Base-by-base conservation (phyloP, 75 land plant species). In the Cunninghamia lanceolata region DNA sequence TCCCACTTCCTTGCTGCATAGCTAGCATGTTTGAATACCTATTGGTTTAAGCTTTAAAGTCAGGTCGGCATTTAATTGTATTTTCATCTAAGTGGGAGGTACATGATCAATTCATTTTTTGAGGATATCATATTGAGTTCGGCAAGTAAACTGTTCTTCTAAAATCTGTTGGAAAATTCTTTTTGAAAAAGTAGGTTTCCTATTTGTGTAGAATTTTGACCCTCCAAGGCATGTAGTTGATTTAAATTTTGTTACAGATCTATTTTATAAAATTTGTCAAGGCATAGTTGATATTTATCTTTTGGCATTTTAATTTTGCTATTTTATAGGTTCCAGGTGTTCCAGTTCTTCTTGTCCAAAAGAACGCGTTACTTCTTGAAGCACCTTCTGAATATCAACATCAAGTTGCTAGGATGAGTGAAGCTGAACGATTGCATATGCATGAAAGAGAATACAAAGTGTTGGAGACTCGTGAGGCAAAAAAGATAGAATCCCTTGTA, bases 311-410 rank as follows among this genome's bases (percentile, higher is more conserved):
- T 14, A 25, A 34, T 82, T 42, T 63, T 56, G 53, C 54, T 35
- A 82, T 53, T 56, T 40, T 56, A 40, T 87, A 95, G 97, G 87
- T 94, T 82, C 97, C 93, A 56, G 96, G 96, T 73, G 95, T 99
- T 80, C 97, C 97, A 63, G 21, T 94, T 9, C 90, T 98, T 50
- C 95, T 88, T 90, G 95, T 90, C 66, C 87, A 91, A 66, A 89
- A 92, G 66, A 96, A 94, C 35, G 90, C 91, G 15, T 86, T 98
- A 83, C 87, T 94, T 80, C 79, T 98, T 85, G 99, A 96, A 80
- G 89, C 89, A 79, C 99, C 99, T 53, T 96, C 99, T 16, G 84
- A 84, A 66, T 71, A 76, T 19, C 97, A 98, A 73, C 94, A 86
- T 11, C 84, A 93, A 82, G 90, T 94, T 92, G 95, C 90, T 45